Evolutionary conservation across 352 stramenopile species (phyloP).

Genomic region (Pythium volutum): DNA sequence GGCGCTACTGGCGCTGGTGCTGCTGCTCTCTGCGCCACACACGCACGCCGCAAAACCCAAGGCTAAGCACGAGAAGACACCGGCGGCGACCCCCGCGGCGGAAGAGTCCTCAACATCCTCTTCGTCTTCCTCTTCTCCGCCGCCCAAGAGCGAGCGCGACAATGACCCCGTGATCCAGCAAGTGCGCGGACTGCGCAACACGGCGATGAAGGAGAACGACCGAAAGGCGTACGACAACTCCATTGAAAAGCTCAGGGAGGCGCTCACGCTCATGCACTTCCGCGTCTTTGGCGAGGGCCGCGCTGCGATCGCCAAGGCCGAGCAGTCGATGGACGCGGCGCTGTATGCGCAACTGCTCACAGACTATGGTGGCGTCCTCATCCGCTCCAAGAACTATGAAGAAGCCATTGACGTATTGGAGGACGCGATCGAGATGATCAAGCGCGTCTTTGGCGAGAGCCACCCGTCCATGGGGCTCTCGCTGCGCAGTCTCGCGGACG

Average conservation of each 20-base stretch:
- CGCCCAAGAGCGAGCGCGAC: slow-evolving; percentile 40
- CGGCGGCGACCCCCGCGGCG: slow-evolving; percentile 13
- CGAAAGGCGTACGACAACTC: slow-evolving; percentile 39
- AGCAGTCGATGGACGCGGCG: slow-evolving; percentile 67
- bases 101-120: neutral
- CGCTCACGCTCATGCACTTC: slow-evolving; percentile 63
- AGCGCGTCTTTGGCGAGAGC: slow-evolving; percentile 75
- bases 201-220: slow-evolving; percentile 77
- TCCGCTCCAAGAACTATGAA: slow-evolving; percentile 67
- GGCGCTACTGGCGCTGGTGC: slow-evolving; percentile 21
- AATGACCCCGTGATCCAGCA: slow-evolving; percentile 61
- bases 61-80: slow-evolving; percentile 8
- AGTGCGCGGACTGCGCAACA: slow-evolving; percentile 69
- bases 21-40: slow-evolving; percentile 30
- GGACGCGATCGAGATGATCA: slow-evolving; percentile 66
- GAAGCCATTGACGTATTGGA: slow-evolving; percentile 77
- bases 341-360: slow-evolving; percentile 77
- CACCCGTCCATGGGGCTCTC: slow-evolving; percentile 77
- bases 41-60: slow-evolving; percentile 11
- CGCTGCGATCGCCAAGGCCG: slow-evolving; percentile 41
- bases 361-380: slow-evolving; percentile 75
- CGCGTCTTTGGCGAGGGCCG: slow-evolving; percentile 63
- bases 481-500: slow-evolving; percentile 74
- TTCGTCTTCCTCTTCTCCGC: slow-evolving; percentile 12
- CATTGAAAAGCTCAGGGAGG: slow-evolving; percentile 62